Evolutionary conservation across 1,284 basidiomycete genomes (phyloP), one percentile per base, ranked within the genome.

Genomic region (Trametes versicolor): DNA sequence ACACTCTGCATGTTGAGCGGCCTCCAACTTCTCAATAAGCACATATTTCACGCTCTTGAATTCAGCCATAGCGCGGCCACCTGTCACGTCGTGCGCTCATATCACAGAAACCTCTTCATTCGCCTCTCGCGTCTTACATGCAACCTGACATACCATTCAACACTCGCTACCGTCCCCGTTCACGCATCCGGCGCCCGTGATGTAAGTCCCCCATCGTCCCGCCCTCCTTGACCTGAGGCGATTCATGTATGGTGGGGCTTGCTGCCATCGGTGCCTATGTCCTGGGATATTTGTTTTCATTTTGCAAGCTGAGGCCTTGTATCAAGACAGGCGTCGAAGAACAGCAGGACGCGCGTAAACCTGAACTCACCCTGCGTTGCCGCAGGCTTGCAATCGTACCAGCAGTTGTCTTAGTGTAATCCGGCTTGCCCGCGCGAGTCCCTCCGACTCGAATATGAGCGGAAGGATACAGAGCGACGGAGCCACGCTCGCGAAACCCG

Each of bases 1-100:
- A 85, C 61, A 70, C 71, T 3, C 66, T 84, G 61, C 78, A 77
- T 63, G 79, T 82, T 15, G 67, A 70, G 4, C 57, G 60, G n/a
- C 41, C 41, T 19, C n/a, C 41, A 32, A 32, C 8, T 32, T 32
- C 29, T 32, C 8, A 32, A 32, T 32, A 32, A 32, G 29, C 8
- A 32, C 29, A 32, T 8, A 32, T 32, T 32, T 32, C 29, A 32
- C 29, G 29, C 29, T 8, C 3, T 32, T 32, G 29, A 32, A 32
- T 32, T 32, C 29, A 32, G 29, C 29, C 29, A 32, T 32, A 32
- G 29, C 29, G 4, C 3, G 29, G 8, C 29, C 3, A 32, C 29
- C 29, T 32, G 29, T 32, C 29, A 32, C 29, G 29, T 4, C 29
- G 29, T 32, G 29, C 29, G 29, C 29, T 32, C 29, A 32, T 32